Conservation (phyloP, 2,329 filamentous ascomycete genomes). For the Eurotiales sp. region DNA sequence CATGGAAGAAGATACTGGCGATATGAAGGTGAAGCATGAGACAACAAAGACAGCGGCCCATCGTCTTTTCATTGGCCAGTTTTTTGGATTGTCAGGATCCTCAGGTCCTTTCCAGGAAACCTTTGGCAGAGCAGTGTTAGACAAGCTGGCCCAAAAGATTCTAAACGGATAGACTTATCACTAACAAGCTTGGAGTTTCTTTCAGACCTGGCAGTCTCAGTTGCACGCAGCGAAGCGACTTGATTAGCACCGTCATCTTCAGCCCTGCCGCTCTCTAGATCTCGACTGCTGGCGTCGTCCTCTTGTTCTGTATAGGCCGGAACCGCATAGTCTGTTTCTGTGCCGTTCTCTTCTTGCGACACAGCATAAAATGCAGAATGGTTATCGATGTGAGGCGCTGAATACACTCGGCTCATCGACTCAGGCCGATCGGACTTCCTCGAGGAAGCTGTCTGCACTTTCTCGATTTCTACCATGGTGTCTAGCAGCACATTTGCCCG, state of each 20-base stretch:
- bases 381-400: conserved; percentile 14
- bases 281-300: not conserved
- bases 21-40: conserved; percentile 58
- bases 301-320: not conserved
- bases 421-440: conserved; percentile 1
- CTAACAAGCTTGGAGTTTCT: conserved; percentile 11
- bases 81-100: conserved; percentile 46
- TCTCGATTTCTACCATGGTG: conserved; percentile 14
- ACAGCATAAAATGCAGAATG: conserved; percentile 8
- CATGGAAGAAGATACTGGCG: conserved; percentile 62
- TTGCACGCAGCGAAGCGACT: not conserved
- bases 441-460: conserved; percentile 10
- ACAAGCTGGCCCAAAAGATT: not conserved
- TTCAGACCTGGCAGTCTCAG: conserved; percentile 10
- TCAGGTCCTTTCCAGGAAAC: conserved; percentile 52
- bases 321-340: not conserved
- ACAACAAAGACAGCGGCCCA: conserved; percentile 56
- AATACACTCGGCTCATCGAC: conserved; percentile 8
- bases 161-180: not conserved
- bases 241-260: not conserved
- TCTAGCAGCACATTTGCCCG: not conserved
- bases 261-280: conserved; percentile 6
- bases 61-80: conserved; percentile 55
- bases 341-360: not conserved
- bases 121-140: conserved; percentile 19